Evolutionary conservation across 2,329 filamentous ascomycete species (phyloP).

Genomic region (Elsinoe fawcettii): DNA sequence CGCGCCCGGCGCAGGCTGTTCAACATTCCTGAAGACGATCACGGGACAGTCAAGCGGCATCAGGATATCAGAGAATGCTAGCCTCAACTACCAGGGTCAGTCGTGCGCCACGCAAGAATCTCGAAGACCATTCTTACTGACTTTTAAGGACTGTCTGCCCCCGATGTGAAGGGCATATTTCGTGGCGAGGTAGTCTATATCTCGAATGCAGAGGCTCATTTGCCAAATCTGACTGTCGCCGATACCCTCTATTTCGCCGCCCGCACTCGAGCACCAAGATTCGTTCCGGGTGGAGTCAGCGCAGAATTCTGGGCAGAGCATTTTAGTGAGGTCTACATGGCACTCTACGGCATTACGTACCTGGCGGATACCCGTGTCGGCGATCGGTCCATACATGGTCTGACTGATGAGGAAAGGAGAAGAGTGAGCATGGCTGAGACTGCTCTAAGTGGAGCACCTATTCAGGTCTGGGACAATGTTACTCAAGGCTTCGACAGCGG

Average conservation of each 20-base stretch:
- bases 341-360: constrained; percentile 59
- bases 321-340: constrained; percentile 39
- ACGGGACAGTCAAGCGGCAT: constrained; percentile 46
- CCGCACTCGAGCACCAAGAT: constrained; percentile 45
- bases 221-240: constrained; percentile 50
- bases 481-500: constrained; percentile 49
- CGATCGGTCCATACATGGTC: constrained; percentile 53
- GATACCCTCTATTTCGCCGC: constrained; percentile 53
- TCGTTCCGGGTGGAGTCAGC: constrained; percentile 46
- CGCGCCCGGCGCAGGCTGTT: constrained; percentile 41
- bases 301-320: constrained; percentile 58
- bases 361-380: constrained; percentile 50
- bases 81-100: constrained; percentile 46
- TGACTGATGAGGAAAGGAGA: constrained; percentile 53
- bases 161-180: constrained; percentile 65
- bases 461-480: constrained; percentile 41
- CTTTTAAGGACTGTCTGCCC: constrained; percentile 41
- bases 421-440: constrained; percentile 54
- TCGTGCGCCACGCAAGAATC: not conserved
- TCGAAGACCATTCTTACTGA: constrained; percentile 7
- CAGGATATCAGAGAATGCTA: not conserved
- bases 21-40: constrained; percentile 59
- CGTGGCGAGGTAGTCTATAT: constrained; percentile 51
- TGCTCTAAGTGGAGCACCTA: constrained; percentile 34
- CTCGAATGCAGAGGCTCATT: constrained; percentile 45